Evolutionary conservation across 2,329 filamentous ascomycete genomes (phyloP).

Genomic region (Fusarium sp.): DNA sequence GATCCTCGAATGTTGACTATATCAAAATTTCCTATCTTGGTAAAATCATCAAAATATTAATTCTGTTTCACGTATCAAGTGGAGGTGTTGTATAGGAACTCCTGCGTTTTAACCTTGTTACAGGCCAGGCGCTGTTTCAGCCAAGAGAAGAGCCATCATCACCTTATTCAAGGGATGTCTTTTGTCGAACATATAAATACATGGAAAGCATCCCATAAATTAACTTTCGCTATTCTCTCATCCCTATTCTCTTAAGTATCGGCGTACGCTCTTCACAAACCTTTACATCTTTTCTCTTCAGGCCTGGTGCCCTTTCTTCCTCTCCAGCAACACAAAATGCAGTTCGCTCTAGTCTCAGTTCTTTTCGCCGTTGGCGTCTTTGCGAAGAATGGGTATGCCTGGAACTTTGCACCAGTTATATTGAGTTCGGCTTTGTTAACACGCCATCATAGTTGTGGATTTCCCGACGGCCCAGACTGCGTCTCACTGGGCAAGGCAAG

Average conservation of each 20-base stretch:
- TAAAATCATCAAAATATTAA: neutral
- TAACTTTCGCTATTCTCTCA: neutral
- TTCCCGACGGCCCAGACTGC: neutral
- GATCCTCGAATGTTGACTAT: neutral
- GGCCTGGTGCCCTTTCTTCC: neutral
- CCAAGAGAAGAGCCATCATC: neutral
- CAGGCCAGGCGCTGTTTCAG: neutral
- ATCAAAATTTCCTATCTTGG: neutral
- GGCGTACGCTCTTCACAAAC: neutral
- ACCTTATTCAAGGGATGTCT: neutral
- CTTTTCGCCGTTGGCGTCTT: neutral
- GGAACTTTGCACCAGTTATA: accelerated
- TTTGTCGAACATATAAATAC: neutral
- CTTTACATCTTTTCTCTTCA: neutral
- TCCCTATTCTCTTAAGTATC: neutral
- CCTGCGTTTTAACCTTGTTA: neutral
- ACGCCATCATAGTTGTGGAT: neutral
- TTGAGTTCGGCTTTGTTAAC: neutral
- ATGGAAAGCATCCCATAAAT: neutral
- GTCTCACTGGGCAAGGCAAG: neutral
- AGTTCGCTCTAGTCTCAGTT: neutral
- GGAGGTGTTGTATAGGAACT: neutral
- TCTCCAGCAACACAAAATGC: neutral
- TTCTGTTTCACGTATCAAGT: neutral
- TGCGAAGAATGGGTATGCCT: neutral